A percentile compares a stretch with the other conserved stretches of the same genome.
These are phyloP conservation scores for Pestalotiopsis sp. DNA, from an alignment of 2,329 filamentous ascomycete genomes.

Conservation along the genomic window DNA sequence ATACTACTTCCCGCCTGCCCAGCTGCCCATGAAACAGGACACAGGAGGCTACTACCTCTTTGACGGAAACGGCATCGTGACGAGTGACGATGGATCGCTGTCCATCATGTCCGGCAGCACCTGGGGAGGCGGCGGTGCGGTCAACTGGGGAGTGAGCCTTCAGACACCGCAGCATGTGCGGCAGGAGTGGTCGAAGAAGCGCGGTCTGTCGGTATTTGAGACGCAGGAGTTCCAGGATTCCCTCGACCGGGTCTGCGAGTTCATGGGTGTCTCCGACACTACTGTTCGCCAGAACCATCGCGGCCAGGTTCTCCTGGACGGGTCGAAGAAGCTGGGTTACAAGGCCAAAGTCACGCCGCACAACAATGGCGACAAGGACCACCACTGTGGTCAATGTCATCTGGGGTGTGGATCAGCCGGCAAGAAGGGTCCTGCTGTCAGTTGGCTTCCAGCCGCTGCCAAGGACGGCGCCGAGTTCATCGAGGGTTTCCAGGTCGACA, in stretches of 20 bases:
- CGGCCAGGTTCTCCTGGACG: constrained; percentile 65
- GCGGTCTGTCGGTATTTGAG: constrained; percentile 63
- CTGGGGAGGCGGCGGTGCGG: constrained; percentile 72
- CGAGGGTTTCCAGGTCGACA: constrained; percentile 64
- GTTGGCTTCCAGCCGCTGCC: constrained; percentile 67
- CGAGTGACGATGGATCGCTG: constrained; percentile 50
- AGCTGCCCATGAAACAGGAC: constrained; percentile 63
- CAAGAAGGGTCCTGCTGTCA: constrained; percentile 70
- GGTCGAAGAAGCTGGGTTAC: constrained; percentile 65
- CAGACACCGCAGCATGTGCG: constrained; percentile 64
- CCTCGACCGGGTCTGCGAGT: constrained; percentile 46
- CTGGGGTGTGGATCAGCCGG: constrained; percentile 50
- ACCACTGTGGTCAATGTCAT: constrained; percentile 56
- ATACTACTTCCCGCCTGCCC: constrained; percentile 62
- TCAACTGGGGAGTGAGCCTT: constrained; percentile 63
- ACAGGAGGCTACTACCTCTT: constrained; percentile 57
- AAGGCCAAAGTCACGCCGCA: constrained; percentile 63
- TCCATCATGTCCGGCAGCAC: constrained; percentile 59
- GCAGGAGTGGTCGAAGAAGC: constrained; percentile 61
- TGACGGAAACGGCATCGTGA: constrained; percentile 52
- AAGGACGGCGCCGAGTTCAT: constrained; percentile 66
- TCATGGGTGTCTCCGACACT: constrained; percentile 33
- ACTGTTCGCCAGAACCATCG: constrained; percentile 58
- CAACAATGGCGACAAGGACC: constrained; percentile 64
- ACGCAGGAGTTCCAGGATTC: constrained; percentile 63